A percentile compares a stretch with the other conserved stretches of the same genome.
Evolutionary conservation across 1,284 basidiomycete genomes (phyloP).

Genomic region (Naganishia sp.): DNA sequence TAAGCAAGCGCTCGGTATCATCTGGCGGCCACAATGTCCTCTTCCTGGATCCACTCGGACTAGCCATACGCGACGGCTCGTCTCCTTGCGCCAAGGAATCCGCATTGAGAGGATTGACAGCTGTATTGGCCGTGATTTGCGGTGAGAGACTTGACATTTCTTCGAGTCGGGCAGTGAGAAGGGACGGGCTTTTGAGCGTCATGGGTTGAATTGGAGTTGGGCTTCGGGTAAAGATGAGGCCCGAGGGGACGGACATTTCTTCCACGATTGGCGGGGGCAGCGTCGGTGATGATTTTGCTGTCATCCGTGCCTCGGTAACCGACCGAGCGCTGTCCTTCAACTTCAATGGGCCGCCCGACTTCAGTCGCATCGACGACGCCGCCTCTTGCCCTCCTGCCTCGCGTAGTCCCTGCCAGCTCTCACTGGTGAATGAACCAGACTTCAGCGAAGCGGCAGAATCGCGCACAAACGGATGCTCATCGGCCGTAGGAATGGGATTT

Average conservation of each 20-base stretch:
- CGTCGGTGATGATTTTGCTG: neutral
- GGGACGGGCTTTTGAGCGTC: constrained; percentile 9
- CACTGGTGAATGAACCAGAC: constrained; percentile 29
- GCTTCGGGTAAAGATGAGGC: constrained; percentile 12
- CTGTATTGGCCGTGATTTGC: neutral
- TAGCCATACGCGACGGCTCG: neutral
- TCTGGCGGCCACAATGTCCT: constrained; percentile 31
- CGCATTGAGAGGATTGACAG: neutral
- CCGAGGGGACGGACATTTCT: neutral
- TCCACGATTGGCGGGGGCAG: too few relatives aligned
- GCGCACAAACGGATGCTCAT: too few relatives aligned
- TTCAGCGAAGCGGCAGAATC: constrained; percentile 2
- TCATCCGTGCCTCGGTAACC: neutral
- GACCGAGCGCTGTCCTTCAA: too few relatives aligned
- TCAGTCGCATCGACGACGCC: too few relatives aligned
- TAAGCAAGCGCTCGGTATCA: constrained; percentile 32
- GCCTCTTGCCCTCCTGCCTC: too few relatives aligned
- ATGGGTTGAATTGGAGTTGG: constrained; percentile 12
- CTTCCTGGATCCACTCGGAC: constrained; percentile 19
- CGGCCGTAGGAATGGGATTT: constrained; percentile 32
- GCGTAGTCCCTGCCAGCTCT: constrained; percentile 32
- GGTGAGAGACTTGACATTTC: constrained; percentile 16
- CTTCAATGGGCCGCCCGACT: too few relatives aligned
- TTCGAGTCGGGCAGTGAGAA: constrained; percentile 15
- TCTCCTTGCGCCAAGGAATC: neutral